phyloP scores from a whole-genome alignment of 2,329 filamentous ascomycete species.

The Fonsecaea pedrosoi region DNA sequence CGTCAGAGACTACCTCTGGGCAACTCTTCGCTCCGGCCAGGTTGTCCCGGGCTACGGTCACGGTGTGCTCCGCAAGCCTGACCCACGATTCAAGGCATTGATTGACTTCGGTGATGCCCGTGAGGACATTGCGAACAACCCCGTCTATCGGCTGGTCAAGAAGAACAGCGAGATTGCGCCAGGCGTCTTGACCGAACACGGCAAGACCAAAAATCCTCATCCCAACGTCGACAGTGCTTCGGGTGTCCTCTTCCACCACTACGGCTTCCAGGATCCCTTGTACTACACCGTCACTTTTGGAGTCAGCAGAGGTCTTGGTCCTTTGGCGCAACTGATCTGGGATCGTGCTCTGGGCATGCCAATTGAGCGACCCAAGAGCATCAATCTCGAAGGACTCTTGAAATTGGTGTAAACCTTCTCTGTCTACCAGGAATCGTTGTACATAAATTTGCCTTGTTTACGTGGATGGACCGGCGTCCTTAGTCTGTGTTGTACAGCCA shows the following conservation, averaged over 20 bases:
- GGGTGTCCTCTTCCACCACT: slow-evolving; percentile 96
- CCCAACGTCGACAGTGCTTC: slow-evolving; percentile 95
- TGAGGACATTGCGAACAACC: slow-evolving; percentile 83
- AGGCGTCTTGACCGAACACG: slow-evolving; percentile 87
- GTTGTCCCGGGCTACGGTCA: slow-evolving; percentile 96
- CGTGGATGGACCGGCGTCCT: slow-evolving; percentile 15
- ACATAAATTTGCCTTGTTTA: slow-evolving; percentile 26
- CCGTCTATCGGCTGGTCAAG: slow-evolving; percentile 92
- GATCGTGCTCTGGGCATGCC: slow-evolving; percentile 90
- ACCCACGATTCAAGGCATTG: slow-evolving; percentile 92
- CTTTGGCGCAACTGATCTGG: slow-evolving; percentile 94
- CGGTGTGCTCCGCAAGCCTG: slow-evolving; percentile 93
- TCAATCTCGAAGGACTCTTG: slow-evolving; percentile 85
- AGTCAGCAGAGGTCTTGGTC: slow-evolving; percentile 75
- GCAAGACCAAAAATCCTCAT: slow-evolving; percentile 98
- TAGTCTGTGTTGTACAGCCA: background rate
- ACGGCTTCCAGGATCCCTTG: slow-evolving; percentile 94
- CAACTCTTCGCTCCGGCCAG: slow-evolving; percentile 87
- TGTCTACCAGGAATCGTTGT: slow-evolving; percentile 17
- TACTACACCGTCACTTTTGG: slow-evolving; percentile 83
- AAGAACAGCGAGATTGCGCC: slow-evolving; percentile 92
- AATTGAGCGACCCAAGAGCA: slow-evolving; percentile 97
- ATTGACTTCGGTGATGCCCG: slow-evolving; percentile 92
- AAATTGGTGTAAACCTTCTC: slow-evolving; percentile 59
- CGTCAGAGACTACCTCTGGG: slow-evolving; percentile 89